A percentile compares a stretch with the other conserved stretches of the same genome.
Conservation (phyloP, 768 basidiomycete species). For the Austroboletus festivus region DNA sequence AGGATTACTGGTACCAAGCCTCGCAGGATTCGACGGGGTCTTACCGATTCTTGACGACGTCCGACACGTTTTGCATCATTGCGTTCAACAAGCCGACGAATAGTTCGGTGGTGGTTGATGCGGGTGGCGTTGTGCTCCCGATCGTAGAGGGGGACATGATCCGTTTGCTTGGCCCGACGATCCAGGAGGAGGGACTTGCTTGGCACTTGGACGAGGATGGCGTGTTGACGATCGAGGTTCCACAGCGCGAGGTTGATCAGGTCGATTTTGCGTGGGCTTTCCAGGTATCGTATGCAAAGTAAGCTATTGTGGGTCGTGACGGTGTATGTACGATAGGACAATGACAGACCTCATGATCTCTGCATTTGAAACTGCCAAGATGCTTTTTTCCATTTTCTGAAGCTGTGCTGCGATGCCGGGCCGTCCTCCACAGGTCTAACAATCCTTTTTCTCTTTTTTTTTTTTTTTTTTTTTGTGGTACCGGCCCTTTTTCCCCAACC, state of each 20-base stretch:
- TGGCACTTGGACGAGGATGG: slow-evolving; percentile 35
- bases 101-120: slow-evolving; percentile 34
- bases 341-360: too few relatives aligned
- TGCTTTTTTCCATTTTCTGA: too few relatives aligned
- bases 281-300: slow-evolving; percentile 31
- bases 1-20: slow-evolving; percentile 50
- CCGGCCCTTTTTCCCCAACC: too few relatives aligned
- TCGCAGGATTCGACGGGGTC: slow-evolving; percentile 36
- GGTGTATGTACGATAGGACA: too few relatives aligned
- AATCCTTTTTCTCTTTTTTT: too few relatives aligned
- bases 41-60: slow-evolving; percentile 48
- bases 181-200: slow-evolving; percentile 14
- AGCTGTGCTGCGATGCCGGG: too few relatives aligned
- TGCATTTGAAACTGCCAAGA: too few relatives aligned
- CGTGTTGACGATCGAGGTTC: slow-evolving; percentile 28
- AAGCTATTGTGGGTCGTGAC: background rate
- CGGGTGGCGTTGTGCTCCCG: slow-evolving; percentile 38
- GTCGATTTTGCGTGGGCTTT: slow-evolving; percentile 42
- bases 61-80: slow-evolving; percentile 50
- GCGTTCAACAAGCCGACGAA: slow-evolving; percentile 37
- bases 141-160: slow-evolving; percentile 43
- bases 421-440: too few relatives aligned
- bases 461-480: too few relatives aligned
- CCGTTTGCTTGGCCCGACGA: slow-evolving; percentile 36
- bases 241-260: slow-evolving; percentile 19